phyloP scores from a whole-genome alignment of 2,329 filamentous ascomycete species.

The Bisporella sp. region DNA sequence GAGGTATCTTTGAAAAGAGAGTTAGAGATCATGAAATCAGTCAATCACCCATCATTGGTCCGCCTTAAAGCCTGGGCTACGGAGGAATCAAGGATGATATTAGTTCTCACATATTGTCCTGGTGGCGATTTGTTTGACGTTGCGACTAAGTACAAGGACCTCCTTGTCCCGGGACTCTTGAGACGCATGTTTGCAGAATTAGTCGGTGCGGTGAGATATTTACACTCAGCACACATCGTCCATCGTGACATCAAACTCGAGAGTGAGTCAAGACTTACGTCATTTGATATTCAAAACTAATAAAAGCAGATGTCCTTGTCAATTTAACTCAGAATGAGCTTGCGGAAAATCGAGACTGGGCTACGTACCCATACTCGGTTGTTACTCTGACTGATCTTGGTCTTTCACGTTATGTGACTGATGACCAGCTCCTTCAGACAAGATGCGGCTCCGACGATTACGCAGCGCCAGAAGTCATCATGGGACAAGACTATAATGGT shows the following conservation, averaged over 20 bases:
- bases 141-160: conserved; percentile 62
- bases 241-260: conserved; percentile 98
- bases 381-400: conserved; percentile 89
- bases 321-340: conserved; percentile 69
- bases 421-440: conserved; percentile 84
- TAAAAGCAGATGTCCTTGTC: conserved; percentile 70
- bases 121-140: conserved; percentile 94
- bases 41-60: conserved; percentile 84
- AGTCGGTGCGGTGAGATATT: conserved; percentile 75
- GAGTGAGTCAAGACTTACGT: conserved; percentile 52
- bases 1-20: conserved; percentile 93
- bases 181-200: conserved; percentile 86
- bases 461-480: conserved; percentile 89
- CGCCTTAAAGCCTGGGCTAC: conserved; percentile 89
- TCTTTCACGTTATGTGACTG: conserved; percentile 76
- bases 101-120: conserved; percentile 86
- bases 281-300: conserved; percentile 8
- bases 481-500: conserved; percentile 92
- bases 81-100: conserved; percentile 71
- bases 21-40: conserved; percentile 83
- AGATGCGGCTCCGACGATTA: conserved; percentile 96
- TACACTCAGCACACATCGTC: conserved; percentile 81
- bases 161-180: conserved; percentile 63
- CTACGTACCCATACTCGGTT: conserved; percentile 71
- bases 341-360: conserved; percentile 59